Percentiles rank a stretch among this genome's conserved stretches.
Evolutionary conservation across 225 moss, liverwort and hornwort species (phyloP).

Genomic region (Polytrichum commune): DNA sequence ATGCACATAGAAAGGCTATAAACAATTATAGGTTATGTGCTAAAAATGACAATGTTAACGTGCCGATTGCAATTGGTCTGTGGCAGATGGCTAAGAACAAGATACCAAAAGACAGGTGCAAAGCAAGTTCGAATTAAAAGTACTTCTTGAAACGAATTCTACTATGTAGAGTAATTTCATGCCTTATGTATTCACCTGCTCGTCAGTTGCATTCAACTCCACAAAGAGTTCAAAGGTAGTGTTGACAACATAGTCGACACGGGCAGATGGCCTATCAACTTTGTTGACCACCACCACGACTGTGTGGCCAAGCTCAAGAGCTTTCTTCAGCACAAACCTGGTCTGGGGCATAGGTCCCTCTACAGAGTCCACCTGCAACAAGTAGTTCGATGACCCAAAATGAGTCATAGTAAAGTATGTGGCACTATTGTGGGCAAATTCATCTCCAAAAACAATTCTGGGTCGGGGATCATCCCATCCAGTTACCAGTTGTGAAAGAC

Average conservation of each 20-base stretch:
- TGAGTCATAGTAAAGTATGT: neutral
- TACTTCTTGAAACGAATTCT: neutral
- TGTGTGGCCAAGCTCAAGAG: constrained; percentile 85
- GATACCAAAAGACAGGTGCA: no score
- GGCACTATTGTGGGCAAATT: no score
- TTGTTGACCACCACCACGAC: constrained; percentile 96
- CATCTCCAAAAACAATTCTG: no score
- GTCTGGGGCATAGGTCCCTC: constrained; percentile 98
- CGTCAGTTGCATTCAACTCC: constrained; percentile 86
- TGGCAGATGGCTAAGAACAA: no score
- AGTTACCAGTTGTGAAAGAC: no score
- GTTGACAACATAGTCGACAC: constrained; percentile 87
- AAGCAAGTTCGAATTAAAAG: neutral
- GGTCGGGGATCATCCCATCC: no score
- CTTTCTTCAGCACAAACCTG: constrained; percentile 93
- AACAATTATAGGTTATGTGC: no score
- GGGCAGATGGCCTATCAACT: constrained; percentile 87
- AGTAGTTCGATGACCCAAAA: neutral
- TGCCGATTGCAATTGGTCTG: no score
- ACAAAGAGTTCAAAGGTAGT: constrained; percentile 89
- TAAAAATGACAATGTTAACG: no score
- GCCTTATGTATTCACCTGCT: constrained; percentile 51
- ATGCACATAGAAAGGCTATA: no score
- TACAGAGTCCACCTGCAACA: constrained; percentile 79
- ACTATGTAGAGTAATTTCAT: neutral